Conservation (phyloP, 306 rosid species). For the Lithocarpus polystachyus region DNA sequence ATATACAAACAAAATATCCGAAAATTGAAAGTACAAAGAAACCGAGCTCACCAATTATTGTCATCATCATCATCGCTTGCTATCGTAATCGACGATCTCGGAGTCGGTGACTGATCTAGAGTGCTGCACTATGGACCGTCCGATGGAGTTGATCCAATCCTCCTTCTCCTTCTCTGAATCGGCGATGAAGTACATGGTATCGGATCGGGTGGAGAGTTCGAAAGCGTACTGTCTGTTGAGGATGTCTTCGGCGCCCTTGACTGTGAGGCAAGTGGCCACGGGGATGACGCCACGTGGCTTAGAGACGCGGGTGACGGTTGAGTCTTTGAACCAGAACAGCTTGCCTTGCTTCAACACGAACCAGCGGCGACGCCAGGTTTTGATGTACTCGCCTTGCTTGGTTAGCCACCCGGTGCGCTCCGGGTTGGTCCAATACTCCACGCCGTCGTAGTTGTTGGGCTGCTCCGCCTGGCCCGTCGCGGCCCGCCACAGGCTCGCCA, state of each 20-base stretch:
- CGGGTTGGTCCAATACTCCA: slow-evolving; percentile 34
- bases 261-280: slow-evolving; percentile 30
- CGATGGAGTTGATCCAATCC: slow-evolving; percentile 51
- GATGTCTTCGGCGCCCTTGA: slow-evolving; percentile 39
- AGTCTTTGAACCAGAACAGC: slow-evolving; percentile 39
- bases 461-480: slow-evolving; percentile 23
- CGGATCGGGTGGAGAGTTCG: slow-evolving; percentile 34
- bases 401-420: slow-evolving; percentile 36
- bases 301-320: slow-evolving; percentile 21
- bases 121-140: slow-evolving; percentile 50
- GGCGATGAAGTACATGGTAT: slow-evolving; percentile 42
- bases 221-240: slow-evolving; percentile 35
- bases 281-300: slow-evolving; percentile 34
- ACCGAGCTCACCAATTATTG: slow-evolving; percentile 10
- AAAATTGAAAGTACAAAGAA: background rate
- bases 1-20: slow-evolving; percentile 3
- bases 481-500: slow-evolving; percentile 35
- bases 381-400: slow-evolving; percentile 39
- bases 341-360: slow-evolving; percentile 40
- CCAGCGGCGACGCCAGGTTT: slow-evolving; percentile 45
- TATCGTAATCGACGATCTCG: slow-evolving; percentile 47
- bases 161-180: slow-evolving; percentile 39
- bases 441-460: slow-evolving; percentile 25
- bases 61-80: slow-evolving; percentile 17
- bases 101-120: slow-evolving; percentile 51